Evolutionary conservation across 768 basidiomycete genomes (phyloP).

Genomic region (Rhodotorula kratochvilovae): DNA sequence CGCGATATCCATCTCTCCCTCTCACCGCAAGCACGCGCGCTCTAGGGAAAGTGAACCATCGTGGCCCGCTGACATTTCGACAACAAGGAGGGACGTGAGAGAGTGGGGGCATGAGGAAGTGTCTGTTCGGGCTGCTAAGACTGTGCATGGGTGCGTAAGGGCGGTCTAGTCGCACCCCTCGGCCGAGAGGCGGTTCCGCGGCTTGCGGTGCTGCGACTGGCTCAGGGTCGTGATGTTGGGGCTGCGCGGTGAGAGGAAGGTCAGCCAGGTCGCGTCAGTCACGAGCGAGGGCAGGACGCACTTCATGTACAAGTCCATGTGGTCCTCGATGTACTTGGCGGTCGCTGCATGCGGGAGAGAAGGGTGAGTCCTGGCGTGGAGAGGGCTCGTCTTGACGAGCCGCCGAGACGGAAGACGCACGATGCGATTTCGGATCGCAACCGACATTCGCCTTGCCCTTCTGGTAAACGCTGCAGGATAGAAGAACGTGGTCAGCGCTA

Average conservation of each 20-base stretch:
- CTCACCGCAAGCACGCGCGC: not conserved
- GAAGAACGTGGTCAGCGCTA: not conserved
- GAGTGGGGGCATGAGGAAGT: not conserved
- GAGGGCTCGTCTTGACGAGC: no score
- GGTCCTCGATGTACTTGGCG: slow-evolving; percentile 14
- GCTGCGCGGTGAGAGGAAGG: not conserved
- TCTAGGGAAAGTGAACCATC: no score
- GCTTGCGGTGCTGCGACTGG: slow-evolving; percentile 4
- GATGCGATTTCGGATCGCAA: slow-evolving; percentile 60
- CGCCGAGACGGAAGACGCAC: not conserved
- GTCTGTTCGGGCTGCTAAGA: not conserved
- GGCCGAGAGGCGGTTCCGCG: slow-evolving; percentile 14
- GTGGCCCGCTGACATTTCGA: not conserved
- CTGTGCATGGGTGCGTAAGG: no score
- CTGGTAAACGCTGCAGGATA: slow-evolving; percentile 41
- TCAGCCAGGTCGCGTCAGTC: not conserved
- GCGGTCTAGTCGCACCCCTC: slow-evolving; percentile 9
- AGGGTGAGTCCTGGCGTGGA: no score
- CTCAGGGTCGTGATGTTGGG: slow-evolving; percentile 20
- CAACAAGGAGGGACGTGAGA: not conserved
- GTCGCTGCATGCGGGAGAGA: slow-evolving; percentile 6
- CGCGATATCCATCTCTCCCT: not conserved
- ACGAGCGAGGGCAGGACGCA: not conserved
- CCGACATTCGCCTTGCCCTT: slow-evolving; percentile 62
- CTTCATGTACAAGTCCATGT: slow-evolving; percentile 11